These are phyloP conservation scores for Thalassiosira hispida DNA, from an alignment of 352 stramenopile species.

Conservation along the genomic window DNA sequence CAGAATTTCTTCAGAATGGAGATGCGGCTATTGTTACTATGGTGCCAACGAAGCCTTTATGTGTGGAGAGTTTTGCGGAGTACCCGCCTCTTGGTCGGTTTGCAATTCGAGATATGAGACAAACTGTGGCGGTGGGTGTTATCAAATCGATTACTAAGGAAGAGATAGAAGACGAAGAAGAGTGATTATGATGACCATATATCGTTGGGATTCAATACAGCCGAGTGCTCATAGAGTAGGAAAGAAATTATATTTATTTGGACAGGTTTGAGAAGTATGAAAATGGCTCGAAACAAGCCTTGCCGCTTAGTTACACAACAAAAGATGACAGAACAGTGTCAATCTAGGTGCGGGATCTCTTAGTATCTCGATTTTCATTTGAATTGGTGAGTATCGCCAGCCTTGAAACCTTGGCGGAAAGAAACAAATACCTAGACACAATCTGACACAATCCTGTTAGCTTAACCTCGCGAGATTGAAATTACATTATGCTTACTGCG, in stretches of 20 bases:
- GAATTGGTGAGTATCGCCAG: too few relatives aligned
- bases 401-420: too few relatives aligned
- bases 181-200: not conserved
- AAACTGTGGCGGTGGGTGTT: conserved; percentile 96
- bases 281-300: too few relatives aligned
- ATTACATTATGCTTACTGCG: too few relatives aligned
- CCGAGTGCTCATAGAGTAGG: not conserved
- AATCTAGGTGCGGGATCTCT: too few relatives aligned
- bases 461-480: too few relatives aligned
- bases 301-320: too few relatives aligned
- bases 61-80: conserved; percentile 95
- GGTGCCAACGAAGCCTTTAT: conserved; percentile 92
- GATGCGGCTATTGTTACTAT: conserved; percentile 96
- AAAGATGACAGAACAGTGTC: too few relatives aligned
- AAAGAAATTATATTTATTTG: not conserved
- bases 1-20: conserved; percentile 93
- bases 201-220: not conserved
- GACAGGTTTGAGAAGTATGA: not conserved
- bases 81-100: conserved; percentile 97
- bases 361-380: too few relatives aligned
- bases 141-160: conserved; percentile 91
- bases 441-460: too few relatives aligned
- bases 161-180: conserved; percentile 6
- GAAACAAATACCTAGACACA: too few relatives aligned
- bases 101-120: conserved; percentile 95